Conservation (phyloP, 768 basidiomycete genomes). For the Amanita pseudoporphyria region DNA sequence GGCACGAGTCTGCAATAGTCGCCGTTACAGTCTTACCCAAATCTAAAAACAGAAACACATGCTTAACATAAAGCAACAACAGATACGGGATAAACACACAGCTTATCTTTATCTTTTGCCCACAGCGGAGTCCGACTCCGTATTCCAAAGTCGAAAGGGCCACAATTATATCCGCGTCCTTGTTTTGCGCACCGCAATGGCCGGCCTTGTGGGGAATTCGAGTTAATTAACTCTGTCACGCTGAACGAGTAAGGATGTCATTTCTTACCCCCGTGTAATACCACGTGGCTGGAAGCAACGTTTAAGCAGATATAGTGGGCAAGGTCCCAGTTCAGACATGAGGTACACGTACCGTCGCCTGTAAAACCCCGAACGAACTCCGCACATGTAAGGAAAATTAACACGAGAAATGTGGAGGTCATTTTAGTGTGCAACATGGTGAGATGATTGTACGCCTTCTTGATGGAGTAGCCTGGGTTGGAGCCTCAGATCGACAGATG, state of each 20-base stretch:
- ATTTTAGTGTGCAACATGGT: not conserved
- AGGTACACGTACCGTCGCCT: constrained; percentile 12
- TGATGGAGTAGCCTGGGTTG: not conserved
- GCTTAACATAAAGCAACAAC: not conserved
- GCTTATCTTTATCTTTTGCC: constrained; percentile 15
- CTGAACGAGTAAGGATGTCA: not conserved
- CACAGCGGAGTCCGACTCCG: constrained; percentile 14
- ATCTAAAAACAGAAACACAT: constrained; percentile 12
- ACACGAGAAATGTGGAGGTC: not conserved
- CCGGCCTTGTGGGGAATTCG: constrained; percentile 14
- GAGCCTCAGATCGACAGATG: not conserved
- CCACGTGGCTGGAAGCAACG: constrained; percentile 13
- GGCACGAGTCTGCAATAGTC: constrained; percentile 21
- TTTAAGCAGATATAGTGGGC: not conserved
- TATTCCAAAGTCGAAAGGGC: constrained; percentile 16
- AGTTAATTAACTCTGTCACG: not conserved
- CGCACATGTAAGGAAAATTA: constrained; percentile 2
- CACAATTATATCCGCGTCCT: constrained; percentile 15
- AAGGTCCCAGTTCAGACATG: not conserved
- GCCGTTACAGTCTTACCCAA: constrained; percentile 16
- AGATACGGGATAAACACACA: constrained; percentile 10
- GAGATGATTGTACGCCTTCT: not conserved
- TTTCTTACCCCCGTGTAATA: constrained; percentile 15
- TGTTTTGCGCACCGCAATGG: constrained; percentile 15
- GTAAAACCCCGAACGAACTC: constrained; percentile 3